Conservation (phyloP, 2,329 filamentous ascomycete species). For the Sphaerulina musiva region DNA sequence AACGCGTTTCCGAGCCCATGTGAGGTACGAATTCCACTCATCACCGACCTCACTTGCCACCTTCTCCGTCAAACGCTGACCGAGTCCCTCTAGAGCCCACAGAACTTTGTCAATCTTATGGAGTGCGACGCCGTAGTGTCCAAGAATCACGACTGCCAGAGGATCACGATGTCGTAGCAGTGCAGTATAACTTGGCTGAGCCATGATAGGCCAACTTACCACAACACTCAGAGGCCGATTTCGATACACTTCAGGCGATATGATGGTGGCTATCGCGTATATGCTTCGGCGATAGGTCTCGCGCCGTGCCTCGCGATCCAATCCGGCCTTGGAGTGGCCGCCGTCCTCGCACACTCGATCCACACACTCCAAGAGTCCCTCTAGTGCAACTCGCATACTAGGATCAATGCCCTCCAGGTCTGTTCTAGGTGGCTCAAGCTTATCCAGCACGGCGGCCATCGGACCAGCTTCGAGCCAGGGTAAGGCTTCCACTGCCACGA, state of each 20-base stretch:
- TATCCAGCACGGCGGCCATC: slow-evolving; percentile 11
- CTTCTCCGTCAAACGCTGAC: slow-evolving; percentile 4
- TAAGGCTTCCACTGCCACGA: slow-evolving; percentile 13
- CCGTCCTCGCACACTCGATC: slow-evolving; percentile 1
- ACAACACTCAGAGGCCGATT: slow-evolving; percentile 14
- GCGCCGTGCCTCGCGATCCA: slow-evolving; percentile 3
- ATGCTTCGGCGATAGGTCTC: slow-evolving; percentile 18
- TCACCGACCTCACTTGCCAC: slow-evolving; percentile 10
- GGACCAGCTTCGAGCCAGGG: slow-evolving; percentile 14
- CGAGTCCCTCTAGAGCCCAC: slow-evolving; percentile 12
- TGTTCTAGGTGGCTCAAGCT: slow-evolving; percentile 1
- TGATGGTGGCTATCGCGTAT: slow-evolving; percentile 14
- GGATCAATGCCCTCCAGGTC: slow-evolving; percentile 2
- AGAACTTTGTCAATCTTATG: slow-evolving; percentile 10
- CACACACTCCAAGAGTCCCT: slow-evolving; percentile 12
- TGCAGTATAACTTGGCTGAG: slow-evolving; percentile 10
- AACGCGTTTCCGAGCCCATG: slow-evolving; percentile 11
- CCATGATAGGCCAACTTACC: slow-evolving; percentile 18
- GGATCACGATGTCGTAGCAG: slow-evolving; percentile 21
- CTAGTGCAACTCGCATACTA: slow-evolving; percentile 12
- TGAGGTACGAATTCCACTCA: slow-evolving; percentile 9
- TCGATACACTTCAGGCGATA: slow-evolving; percentile 9
- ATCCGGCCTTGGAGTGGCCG: neutral
- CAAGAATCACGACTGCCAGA: slow-evolving; percentile 19
- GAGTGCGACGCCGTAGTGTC: slow-evolving; percentile 19